Evolutionary conservation across 345 rosid genomes (phyloP).

Genomic region (Cochlearia excelsa): DNA sequence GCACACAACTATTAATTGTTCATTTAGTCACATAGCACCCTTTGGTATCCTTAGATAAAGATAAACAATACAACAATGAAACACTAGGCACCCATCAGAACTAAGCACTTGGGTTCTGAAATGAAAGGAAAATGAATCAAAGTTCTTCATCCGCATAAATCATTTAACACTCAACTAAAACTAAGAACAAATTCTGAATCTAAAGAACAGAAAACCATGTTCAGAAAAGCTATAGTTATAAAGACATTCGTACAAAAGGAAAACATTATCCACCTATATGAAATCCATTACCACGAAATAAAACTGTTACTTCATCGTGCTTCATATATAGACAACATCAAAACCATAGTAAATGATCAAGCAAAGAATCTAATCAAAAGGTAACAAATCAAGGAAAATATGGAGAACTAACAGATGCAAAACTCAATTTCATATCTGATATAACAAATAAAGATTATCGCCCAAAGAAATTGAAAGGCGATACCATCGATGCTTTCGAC

Average conservation of each 20-base stretch:
- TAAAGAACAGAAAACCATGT: neutral
- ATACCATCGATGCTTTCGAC: neutral
- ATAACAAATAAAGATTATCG: neutral
- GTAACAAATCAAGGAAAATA: neutral
- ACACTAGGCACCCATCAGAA: conserved; percentile 13
- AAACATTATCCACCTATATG: neutral
- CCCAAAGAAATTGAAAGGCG: neutral
- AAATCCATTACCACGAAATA: conserved; percentile 2
- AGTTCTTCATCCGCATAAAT: neutral
- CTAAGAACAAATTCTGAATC: neutral
- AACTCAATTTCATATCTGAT: conserved; percentile 5
- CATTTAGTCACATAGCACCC: conserved; percentile 8
- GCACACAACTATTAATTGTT: conserved; percentile 13
- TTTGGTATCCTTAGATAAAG: conserved; percentile 11
- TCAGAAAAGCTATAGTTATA: neutral
- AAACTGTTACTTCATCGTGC: neutral
- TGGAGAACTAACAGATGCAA: neutral
- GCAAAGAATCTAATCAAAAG: neutral
- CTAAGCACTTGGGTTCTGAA: conserved; percentile 2
- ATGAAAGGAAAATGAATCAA: conserved; percentile 4
- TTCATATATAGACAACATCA: neutral
- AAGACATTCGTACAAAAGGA: neutral
- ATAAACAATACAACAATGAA: neutral
- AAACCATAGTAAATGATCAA: conserved; percentile 1
- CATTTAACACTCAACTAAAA: neutral